These are phyloP conservation scores for Diaporthe vaccinii DNA, from an alignment of 2,329 filamentous ascomycete species.

Conservation along the genomic window DNA sequence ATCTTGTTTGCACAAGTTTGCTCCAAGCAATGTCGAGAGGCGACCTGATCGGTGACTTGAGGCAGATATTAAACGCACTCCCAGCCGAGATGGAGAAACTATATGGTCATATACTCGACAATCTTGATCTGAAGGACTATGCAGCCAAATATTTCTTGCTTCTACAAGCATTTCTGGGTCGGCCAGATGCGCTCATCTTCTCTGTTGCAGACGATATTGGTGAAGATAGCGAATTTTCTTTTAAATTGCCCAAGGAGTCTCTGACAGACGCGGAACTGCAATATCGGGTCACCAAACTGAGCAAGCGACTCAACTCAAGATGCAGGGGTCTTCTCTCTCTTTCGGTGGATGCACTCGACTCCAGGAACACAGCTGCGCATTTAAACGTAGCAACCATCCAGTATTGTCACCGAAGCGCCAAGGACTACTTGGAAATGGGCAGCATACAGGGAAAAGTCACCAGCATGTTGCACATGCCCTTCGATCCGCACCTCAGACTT, in stretches of 20 bases:
- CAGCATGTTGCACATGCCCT: not conserved
- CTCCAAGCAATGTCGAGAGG: conserved; percentile 2
- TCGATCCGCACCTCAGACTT: not conserved
- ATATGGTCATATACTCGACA: not conserved
- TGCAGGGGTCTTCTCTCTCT: not conserved
- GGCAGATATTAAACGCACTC: not conserved
- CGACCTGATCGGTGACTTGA: not conserved
- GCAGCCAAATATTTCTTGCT: not conserved
- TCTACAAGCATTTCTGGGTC: not conserved
- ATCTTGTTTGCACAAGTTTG: not conserved
- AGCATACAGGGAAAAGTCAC: not conserved
- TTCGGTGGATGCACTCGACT: not conserved
- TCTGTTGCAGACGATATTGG: not conserved
- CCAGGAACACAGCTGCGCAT: no score
- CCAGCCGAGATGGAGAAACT: not conserved
- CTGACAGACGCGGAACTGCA: not conserved
- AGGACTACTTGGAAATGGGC: not conserved
- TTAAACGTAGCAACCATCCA: not conserved
- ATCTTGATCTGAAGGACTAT: not conserved
- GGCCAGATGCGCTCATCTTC: not conserved
- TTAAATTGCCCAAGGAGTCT: not conserved
- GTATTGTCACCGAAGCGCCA: conserved; percentile 2
- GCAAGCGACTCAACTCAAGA: not conserved
- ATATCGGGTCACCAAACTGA: not conserved
- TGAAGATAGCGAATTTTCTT: not conserved